These are phyloP conservation scores for Gentiana macrophylla DNA, from an alignment of 257 asterid species.

Conservation along the genomic window DNA sequence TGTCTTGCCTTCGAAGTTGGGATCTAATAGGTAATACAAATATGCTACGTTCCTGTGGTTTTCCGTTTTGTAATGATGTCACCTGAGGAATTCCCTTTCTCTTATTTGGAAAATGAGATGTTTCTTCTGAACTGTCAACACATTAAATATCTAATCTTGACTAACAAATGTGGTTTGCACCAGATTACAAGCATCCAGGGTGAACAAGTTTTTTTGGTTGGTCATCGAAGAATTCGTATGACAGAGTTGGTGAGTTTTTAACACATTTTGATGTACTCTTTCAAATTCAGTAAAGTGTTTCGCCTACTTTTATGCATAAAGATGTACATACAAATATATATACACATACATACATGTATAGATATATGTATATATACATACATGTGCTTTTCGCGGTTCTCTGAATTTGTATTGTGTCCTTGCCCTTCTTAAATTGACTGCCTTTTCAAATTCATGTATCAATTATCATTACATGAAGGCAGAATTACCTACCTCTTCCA, in stretches of 20 bases:
- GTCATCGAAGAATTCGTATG: constrained; percentile 89
- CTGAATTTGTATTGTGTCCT: too few relatives aligned
- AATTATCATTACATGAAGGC: background rate
- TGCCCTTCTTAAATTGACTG: too few relatives aligned
- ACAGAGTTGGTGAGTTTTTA: constrained; percentile 73
- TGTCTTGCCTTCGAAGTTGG: constrained; percentile 5
- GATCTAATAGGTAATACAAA: background rate
- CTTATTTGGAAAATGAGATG: background rate
- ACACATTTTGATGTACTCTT: background rate
- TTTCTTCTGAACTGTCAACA: background rate
- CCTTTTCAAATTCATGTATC: too few relatives aligned
- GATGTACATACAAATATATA: too few relatives aligned
- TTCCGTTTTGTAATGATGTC: background rate
- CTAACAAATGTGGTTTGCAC: constrained; percentile 23
- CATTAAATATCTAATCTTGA: constrained; percentile 18
- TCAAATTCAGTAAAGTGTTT: background rate
- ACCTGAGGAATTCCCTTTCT: background rate
- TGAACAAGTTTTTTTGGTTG: constrained; percentile 86
- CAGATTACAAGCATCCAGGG: constrained; percentile 93
- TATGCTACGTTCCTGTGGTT: background rate
- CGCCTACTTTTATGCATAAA: background rate
- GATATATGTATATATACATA: too few relatives aligned
- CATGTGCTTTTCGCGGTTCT: too few relatives aligned
- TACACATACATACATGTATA: too few relatives aligned
- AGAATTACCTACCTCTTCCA: too few relatives aligned